Percentiles rank a stretch among this genome's conserved stretches.
Evolutionary conservation across 75 land plant genomes (phyloP).

Genomic region (Sequoia sempervirens): DNA sequence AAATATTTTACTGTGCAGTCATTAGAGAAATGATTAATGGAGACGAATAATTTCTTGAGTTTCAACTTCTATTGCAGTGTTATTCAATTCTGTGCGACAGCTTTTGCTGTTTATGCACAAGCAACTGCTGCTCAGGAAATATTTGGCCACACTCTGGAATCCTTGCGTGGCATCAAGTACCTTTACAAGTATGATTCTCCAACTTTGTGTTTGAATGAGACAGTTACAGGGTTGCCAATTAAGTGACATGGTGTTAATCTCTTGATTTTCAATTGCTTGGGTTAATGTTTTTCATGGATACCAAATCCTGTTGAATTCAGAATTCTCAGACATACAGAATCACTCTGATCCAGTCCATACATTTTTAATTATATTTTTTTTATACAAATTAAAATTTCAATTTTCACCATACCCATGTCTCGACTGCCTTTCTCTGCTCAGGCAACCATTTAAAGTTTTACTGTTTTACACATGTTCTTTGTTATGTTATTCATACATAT

Average conservation of each 20-base stretch:
- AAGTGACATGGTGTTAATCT: not conserved
- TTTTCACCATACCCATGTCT: too few species aligned
- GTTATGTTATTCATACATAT: too few species aligned
- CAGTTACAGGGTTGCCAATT: not conserved
- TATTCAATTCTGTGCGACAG: slow-evolving; percentile 93
- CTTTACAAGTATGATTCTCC: slow-evolving; percentile 66
- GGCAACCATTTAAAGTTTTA: too few species aligned
- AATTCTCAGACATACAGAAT: not conserved
- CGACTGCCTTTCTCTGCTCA: too few species aligned
- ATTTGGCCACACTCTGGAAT: slow-evolving; percentile 91
- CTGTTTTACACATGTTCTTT: too few species aligned
- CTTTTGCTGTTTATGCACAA: slow-evolving; percentile 91
- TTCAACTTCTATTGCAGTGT: slow-evolving; percentile 56
- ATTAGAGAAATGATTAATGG: not conserved
- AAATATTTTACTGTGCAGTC: not conserved
- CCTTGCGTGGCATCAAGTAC: slow-evolving; percentile 94
- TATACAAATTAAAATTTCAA: too few species aligned
- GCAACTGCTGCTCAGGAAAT: slow-evolving; percentile 98
- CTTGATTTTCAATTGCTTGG: slow-evolving; percentile 1
- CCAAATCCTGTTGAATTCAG: not conserved
- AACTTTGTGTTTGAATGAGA: not conserved
- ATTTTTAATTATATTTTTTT: too few species aligned
- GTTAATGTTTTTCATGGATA: not conserved
- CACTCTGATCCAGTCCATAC: not conserved
- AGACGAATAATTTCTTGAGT: not conserved